Base-by-base conservation (phyloP, 495 filamentous ascomycete species). In the Aspergillus nanangensis region DNA sequence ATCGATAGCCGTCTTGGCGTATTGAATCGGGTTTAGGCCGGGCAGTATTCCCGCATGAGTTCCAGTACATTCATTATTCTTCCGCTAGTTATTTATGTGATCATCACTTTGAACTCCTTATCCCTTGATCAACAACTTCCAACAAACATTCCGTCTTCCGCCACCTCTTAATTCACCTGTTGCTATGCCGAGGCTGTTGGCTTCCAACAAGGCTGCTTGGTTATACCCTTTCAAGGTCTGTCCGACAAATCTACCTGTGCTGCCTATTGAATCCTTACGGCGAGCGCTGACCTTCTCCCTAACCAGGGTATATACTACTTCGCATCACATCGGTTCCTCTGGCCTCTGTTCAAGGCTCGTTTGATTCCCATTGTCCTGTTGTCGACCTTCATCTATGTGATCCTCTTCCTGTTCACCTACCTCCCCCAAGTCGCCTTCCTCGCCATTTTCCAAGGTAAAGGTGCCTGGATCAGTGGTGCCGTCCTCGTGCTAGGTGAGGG, bases 401-500 rank as follows among this genome's bases (percentile, higher is more conserved):
- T 78, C 40, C 74, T 85, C 18, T 83, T 84, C 67, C 51, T 83
- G 48, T 83, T 79, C 58, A 63, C 76, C 20, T 82, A 80, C 51
- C 69, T 76, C 1, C 79, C 79, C 0, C 74, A 84, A 50, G 82
- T 84, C 15, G 80, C 79, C 17, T 81, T 86, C 55, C 69, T 86
- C 20, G 68, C 79, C 17, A 65, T 86, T 52, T 84, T 85, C 56
- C 81, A 84, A 55, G 72, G 75, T 4, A 55, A 45, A 4, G 66
- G 71, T 2, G 81, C 82, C 24, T 86, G 80, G 77, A 49, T 84
- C 29, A 85, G 76, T 58, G 82, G 72, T 32, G 77, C 77, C 11
- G 75, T 85, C 58, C 58, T 85, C 15, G 80, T 85, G 11, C 74
- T 86, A n/a, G 82, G 79, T 10, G 81, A 85, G 67, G 82, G 78